Evolutionary conservation across 257 asterid species (phyloP).

Genomic region (Nicotiana obtusifolia): DNA sequence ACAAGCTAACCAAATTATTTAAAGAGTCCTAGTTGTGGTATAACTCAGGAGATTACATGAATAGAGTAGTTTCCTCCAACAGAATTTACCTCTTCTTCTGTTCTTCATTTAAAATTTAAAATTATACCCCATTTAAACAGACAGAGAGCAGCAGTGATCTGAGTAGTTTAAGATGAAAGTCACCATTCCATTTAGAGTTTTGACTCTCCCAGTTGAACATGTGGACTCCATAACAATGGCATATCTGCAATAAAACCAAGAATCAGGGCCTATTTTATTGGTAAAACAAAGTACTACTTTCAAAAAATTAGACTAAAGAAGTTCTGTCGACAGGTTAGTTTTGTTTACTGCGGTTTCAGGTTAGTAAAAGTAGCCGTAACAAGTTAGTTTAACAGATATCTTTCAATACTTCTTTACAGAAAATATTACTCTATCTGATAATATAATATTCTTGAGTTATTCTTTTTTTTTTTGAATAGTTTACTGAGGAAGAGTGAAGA

Average conservation of each 20-base stretch:
- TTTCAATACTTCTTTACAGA: too few species aligned
- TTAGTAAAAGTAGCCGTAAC: neutral
- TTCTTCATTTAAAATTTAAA: neutral
- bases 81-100: neutral
- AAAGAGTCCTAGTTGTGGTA: neutral
- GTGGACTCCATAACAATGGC: neutral
- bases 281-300: neutral
- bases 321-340: neutral
- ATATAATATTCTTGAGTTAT: too few species aligned
- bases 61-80: neutral
- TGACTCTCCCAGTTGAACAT: neutral
- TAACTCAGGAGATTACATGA: neutral
- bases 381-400: too few species aligned
- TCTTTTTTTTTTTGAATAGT: neutral
- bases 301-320: neutral
- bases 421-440: too few species aligned
- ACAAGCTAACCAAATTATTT: neutral
- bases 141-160: neutral
- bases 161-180: neutral
- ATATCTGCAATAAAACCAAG: neutral
- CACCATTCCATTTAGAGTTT: neutral
- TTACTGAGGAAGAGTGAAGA: neutral
- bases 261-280: neutral
- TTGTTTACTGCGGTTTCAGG: neutral
- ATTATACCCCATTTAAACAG: neutral